Conservation (phyloP, 164 flowering plant genomes). For the Chimonanthus salicifolius region DNA sequence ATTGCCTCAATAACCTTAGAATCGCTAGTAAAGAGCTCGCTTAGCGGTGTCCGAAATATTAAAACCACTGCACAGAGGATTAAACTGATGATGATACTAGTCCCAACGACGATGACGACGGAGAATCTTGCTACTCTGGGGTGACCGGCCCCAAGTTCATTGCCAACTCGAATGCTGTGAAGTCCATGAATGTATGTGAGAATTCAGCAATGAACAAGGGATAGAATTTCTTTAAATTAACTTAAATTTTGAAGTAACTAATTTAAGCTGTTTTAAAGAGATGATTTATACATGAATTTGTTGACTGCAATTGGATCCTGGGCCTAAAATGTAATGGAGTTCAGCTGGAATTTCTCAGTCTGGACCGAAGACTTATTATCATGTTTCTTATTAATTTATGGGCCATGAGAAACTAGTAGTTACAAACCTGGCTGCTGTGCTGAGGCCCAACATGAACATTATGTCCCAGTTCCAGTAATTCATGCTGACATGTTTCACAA, state of each 20-base stretch:
- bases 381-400: not conserved
- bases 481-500: slow-evolving; percentile 39
- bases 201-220: not conserved
- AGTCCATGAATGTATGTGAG: not conserved
- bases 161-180: slow-evolving; percentile 67
- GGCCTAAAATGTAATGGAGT: not conserved
- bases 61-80: slow-evolving; percentile 41
- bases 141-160: slow-evolving; percentile 68
- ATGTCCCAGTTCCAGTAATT: slow-evolving; percentile 68
- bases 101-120: slow-evolving; percentile 50
- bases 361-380: too few relatives aligned
- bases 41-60: slow-evolving; percentile 32
- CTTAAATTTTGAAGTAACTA: not conserved
- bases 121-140: slow-evolving; percentile 57
- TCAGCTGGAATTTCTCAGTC: too few relatives aligned
- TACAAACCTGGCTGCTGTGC: slow-evolving; percentile 57
- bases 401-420: not conserved
- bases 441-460: slow-evolving; percentile 60
- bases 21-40: slow-evolving; percentile 47
- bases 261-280: too few relatives aligned
- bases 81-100: slow-evolving; percentile 47
- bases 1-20: slow-evolving; percentile 45
- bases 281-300: too few relatives aligned
- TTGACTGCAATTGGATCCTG: not conserved
- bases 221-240: not conserved